A percentile compares a stretch with the other conserved stretches of the same genome.
phyloP scores from a whole-genome alignment of 140 eudicot genomes.

The Cichorium intybus region DNA sequence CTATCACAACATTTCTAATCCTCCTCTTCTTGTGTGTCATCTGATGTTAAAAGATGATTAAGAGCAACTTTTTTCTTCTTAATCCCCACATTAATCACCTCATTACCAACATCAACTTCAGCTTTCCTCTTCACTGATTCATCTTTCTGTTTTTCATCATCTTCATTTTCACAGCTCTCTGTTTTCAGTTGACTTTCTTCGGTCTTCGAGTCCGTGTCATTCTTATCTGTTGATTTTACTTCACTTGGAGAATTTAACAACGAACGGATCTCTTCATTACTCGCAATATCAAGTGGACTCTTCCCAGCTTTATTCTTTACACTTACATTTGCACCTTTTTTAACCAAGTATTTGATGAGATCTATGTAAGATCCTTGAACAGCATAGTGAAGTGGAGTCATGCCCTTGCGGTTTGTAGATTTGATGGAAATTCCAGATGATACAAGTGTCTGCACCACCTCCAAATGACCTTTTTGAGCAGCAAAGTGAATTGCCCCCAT shows the following conservation, averaged over 20 bases:
- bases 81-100: slow-evolving; percentile 21
- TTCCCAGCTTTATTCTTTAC: slow-evolving; percentile 83
- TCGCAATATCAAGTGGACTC: slow-evolving; percentile 72
- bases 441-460: slow-evolving; percentile 66
- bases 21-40: slow-evolving; percentile 80
- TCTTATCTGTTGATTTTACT: slow-evolving; percentile 17
- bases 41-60: slow-evolving; percentile 70
- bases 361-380: slow-evolving; percentile 82
- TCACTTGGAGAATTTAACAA: slow-evolving; percentile 40
- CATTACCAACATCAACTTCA: slow-evolving; percentile 34
- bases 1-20: slow-evolving; percentile 26
- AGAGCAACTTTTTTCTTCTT: slow-evolving; percentile 79
- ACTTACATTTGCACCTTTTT: slow-evolving; percentile 62
- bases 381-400: slow-evolving; percentile 95
- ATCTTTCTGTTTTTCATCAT: slow-evolving; percentile 33
- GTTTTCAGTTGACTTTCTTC: slow-evolving; percentile 27
- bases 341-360: slow-evolving; percentile 78
- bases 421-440: slow-evolving; percentile 71
- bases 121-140: slow-evolving; percentile 61
- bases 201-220: slow-evolving; percentile 28
- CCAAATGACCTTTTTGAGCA: slow-evolving; percentile 90
- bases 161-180: slow-evolving; percentile 14
- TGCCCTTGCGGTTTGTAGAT: slow-evolving; percentile 84
- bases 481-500: slow-evolving; percentile 98
- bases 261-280: slow-evolving; percentile 58